These are phyloP conservation scores for Fraxinus greggii DNA, from an alignment of 305 asterid genomes.

Conservation along the genomic window DNA sequence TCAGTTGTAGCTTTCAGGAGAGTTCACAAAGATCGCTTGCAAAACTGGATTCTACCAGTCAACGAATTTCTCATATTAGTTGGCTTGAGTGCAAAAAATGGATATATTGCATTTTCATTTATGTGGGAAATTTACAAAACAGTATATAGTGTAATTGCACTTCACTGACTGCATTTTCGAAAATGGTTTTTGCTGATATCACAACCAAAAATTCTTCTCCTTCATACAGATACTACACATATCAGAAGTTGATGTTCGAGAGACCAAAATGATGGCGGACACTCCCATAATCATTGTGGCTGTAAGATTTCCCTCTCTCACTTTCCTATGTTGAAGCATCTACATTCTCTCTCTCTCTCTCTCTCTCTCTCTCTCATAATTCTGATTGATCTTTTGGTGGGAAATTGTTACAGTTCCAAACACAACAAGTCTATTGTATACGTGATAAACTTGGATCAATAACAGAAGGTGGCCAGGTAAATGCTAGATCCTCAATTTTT, in stretches of 20 bases:
- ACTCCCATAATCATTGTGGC: conserved; percentile 77
- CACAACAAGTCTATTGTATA: conserved; percentile 86
- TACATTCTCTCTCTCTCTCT: not conserved
- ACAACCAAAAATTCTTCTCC: too few relatives aligned
- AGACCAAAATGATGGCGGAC: conserved; percentile 97
- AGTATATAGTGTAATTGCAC: not conserved
- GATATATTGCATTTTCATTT: not conserved
- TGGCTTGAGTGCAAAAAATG: not conserved
- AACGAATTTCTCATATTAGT: not conserved
- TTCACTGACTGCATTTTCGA: not conserved
- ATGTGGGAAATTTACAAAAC: not conserved
- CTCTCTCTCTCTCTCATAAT: not conserved
- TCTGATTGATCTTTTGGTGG: conserved; percentile 23
- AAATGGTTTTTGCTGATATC: not conserved
- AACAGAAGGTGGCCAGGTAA: conserved; percentile 92
- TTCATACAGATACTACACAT: conserved; percentile 75
- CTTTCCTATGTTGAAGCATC: not conserved
- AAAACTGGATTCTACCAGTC: not conserved
- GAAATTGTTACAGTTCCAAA: conserved; percentile 66
- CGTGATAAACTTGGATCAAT: conserved; percentile 76
- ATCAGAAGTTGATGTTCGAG: conserved; percentile 85
- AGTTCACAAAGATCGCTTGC: not conserved
- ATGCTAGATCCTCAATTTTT: not conserved
- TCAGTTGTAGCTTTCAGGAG: not conserved
- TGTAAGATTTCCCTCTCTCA: conserved; percentile 39